Evolutionary conservation across 2,329 filamentous ascomycete genomes (phyloP), one percentile per base, ranked within the genome.

Genomic region (Alternaria sp.): DNA sequence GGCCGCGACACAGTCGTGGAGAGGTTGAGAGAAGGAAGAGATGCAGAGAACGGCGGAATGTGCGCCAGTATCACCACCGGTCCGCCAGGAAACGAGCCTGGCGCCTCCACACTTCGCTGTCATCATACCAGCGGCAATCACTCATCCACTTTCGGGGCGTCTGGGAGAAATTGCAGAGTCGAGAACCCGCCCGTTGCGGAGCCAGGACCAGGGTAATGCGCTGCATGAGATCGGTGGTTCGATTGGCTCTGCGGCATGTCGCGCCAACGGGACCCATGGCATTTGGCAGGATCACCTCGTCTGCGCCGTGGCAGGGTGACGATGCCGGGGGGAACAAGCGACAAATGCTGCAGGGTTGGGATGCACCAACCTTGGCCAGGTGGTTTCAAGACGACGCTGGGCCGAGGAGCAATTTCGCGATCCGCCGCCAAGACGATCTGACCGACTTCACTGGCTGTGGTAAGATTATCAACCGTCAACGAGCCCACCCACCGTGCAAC

Each of bases 81-180:
- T 66, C 62, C 62, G 64, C 65, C 65, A 63, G 71, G 60, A 68
- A 74, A 73, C 70, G 69, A 67, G 57, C 56, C 65, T 69, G 62
- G 59, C 63, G 58, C 68, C 72, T 68, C 68, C 68, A 74, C 70
- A 68, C 65, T 68, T 64, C 52, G 60, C 61, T 58, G 63, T 51
- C 64, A 72, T 55, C 69, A 74, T 74, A 65, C 72, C 69, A 71
- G 67, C 64, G 71, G 68, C 61, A 67, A 71, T 69, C 72, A 73
- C 72, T 66, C 67, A 64, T 71, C 67, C 61, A 73, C 58, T 57
- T 67, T 65, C 67, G 65, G 36, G 71, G 65, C 67, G 76, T 77
- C 67, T 73, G 75, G 73, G 71, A 77, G 73, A 79, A 68, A 79
- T 78, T 79, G 68, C 75, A 67, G 65, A 61, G 74, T 71, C 68